Base-by-base conservation (phyloP, 768 basidiomycete species). In the Phaffia tasmanica region DNA sequence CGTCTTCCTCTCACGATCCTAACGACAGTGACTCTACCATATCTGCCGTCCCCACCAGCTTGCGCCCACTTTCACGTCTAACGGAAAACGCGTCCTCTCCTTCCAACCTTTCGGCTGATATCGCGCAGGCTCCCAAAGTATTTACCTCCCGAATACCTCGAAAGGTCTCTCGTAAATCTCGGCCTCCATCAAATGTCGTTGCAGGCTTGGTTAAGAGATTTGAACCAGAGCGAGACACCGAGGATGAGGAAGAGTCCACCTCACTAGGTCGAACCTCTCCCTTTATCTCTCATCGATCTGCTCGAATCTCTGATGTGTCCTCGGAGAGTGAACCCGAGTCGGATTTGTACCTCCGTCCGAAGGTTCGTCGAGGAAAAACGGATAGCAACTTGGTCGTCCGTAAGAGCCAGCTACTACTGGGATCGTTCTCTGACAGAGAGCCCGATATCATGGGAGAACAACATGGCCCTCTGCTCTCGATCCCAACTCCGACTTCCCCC, bases 1-100 rank as follows among this genome's bases (percentile, higher is more conserved):
- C 14, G 48, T 42, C 62, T 5, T 23, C 62, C 6, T 35, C 49
- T n/a, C 27, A 60, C 50, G 55, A 64, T 14, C 32, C 63, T 14
- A 72, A 75, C 60, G 78, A 78, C 32, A 77, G 76, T 65, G 79
- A 79, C 62, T 78, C 77, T 25, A 79, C 79, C 8, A 76, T 79
- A 56, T 75, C 75, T 3, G 77, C 78, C 1, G 71, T 71, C 54
- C 72, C 67, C 21, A 67, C 60, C n/a, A 57, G 54, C 48, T 51
- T 62, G 11, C 49, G 57, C 19, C 62, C 50, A 59, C 62, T 63
- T 54, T 57, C 0, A 62, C n/a, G 74, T 73, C 53, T 74, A 23
- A 75, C 74, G 59, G 74, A 74, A 11, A 65, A 73, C 19, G 73
- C 74, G 27, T 72, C 72, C 62, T 73, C 74, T 56, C 70, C 65